phyloP scores from a whole-genome alignment of 2,329 filamentous ascomycete species.

The Coniochaeta ligniaria region DNA sequence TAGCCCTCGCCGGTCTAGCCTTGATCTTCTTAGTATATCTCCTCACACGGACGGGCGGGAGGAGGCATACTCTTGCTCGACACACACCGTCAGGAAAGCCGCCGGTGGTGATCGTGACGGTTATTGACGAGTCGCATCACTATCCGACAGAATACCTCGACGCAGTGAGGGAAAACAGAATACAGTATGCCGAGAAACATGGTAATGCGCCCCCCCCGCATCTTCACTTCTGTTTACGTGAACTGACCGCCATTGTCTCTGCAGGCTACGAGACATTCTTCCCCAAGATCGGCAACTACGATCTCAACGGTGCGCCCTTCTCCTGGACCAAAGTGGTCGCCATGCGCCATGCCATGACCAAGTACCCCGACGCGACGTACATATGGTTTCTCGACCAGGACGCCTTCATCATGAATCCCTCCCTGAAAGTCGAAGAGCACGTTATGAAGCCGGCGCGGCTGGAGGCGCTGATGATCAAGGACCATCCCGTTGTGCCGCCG shows the following conservation, averaged over 20 bases:
- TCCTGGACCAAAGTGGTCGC: slow-evolving; percentile 79
- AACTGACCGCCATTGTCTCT: background rate
- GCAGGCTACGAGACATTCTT: slow-evolving; percentile 84
- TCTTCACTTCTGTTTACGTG: background rate
- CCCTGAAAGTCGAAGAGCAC: slow-evolving; percentile 60
- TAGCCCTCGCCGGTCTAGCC: slow-evolving; percentile 46
- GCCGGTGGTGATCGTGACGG: slow-evolving; percentile 73
- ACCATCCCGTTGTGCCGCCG: slow-evolving; percentile 82
- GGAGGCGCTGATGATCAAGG: slow-evolving; percentile 74
- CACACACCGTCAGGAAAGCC: slow-evolving; percentile 45
- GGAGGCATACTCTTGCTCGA: slow-evolving; percentile 15
- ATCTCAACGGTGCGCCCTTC: slow-evolving; percentile 49
- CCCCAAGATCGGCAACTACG: slow-evolving; percentile 68
- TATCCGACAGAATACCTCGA: slow-evolving; percentile 62
- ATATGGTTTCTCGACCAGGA: slow-evolving; percentile 86
- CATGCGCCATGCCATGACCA: slow-evolving; percentile 79
- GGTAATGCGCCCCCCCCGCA: slow-evolving; percentile 47
- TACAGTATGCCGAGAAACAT: slow-evolving; percentile 78
- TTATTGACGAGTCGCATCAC: slow-evolving; percentile 59
- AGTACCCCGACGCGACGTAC: slow-evolving; percentile 68
- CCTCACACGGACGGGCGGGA: slow-evolving; percentile 31
- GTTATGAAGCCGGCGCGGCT: slow-evolving; percentile 62
- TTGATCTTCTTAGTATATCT: slow-evolving; percentile 56
- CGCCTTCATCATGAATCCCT: slow-evolving; percentile 81
- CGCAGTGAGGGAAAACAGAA: slow-evolving; percentile 72